These are phyloP conservation scores for Brassica rapa DNA, from an alignment of 345 rosid genomes.

Conservation along the genomic window DNA sequence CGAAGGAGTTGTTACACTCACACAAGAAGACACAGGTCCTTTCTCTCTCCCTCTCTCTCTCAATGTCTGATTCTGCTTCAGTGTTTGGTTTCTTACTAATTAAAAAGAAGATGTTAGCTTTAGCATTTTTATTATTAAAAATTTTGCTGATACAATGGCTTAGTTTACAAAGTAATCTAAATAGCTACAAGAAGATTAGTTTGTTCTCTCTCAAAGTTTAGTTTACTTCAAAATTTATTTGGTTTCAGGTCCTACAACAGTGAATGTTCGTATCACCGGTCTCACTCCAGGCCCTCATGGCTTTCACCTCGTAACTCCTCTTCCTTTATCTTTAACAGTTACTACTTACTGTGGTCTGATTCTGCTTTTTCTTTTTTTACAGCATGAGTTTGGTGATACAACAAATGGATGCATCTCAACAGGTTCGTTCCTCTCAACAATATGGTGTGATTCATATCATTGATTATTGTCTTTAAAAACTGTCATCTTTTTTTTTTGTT, in stretches of 20 bases:
- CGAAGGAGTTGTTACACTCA: constrained; percentile 83
- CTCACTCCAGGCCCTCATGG: constrained; percentile 91
- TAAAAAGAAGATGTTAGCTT: too few relatives aligned
- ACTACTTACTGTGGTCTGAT: not conserved
- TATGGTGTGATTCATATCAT: too few relatives aligned
- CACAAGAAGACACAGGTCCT: constrained; percentile 71
- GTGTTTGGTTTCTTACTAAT: not conserved
- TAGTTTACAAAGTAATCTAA: too few relatives aligned
- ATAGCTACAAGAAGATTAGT: too few relatives aligned
- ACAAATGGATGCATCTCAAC: constrained; percentile 98
- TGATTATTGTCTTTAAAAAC: not conserved
- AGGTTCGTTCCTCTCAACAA: constrained; percentile 42
- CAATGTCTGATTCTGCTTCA: not conserved
- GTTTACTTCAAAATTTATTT: not conserved
- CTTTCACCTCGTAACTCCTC: constrained; percentile 64
- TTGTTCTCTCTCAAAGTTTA: too few relatives aligned
- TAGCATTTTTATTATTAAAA: too few relatives aligned
- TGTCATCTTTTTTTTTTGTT: too few relatives aligned
- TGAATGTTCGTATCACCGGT: constrained; percentile 79
- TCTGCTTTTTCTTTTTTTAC: not conserved
- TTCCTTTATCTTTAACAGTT: too few relatives aligned
- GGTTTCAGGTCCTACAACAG: constrained; percentile 81
- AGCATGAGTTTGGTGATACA: constrained; percentile 98
- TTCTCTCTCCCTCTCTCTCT: not conserved
- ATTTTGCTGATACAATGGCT: too few relatives aligned